Conservation (phyloP, 2,329 filamentous ascomycete genomes). For the Elsinoe fawcettii region DNA sequence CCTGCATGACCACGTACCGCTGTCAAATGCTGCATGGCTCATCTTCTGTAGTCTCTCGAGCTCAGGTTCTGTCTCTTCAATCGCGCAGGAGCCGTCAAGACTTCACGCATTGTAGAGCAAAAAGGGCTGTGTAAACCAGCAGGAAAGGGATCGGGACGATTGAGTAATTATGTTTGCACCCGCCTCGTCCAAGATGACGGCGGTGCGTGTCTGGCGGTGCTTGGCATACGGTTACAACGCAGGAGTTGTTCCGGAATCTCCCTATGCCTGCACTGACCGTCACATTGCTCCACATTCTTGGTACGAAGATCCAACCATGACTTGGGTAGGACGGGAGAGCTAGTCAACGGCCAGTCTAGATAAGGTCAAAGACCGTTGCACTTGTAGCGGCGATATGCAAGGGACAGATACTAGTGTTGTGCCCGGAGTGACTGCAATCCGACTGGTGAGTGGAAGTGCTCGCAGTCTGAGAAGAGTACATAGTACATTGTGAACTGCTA, state of each 20-base stretch:
- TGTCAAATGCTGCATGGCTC: slow-evolving; percentile 14
- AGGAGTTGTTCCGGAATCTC: slow-evolving; percentile 1
- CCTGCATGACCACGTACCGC: neutral
- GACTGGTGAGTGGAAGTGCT: neutral
- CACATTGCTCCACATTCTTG: neutral
- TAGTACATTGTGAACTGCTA: neutral
- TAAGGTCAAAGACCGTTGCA: neutral
- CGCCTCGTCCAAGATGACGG: neutral
- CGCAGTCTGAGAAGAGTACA: neutral
- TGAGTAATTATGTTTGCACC: neutral
- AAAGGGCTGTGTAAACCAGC: neutral
- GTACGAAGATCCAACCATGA: slow-evolving; percentile 3
- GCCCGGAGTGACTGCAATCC: neutral
- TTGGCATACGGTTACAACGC: neutral
- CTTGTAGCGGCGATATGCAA: neutral
- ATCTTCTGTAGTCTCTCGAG: slow-evolving; percentile 5
- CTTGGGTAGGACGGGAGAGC: neutral
- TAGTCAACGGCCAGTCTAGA: neutral
- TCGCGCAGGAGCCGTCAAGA: slow-evolving; percentile 2
- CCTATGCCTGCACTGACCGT: slow-evolving; percentile 10
- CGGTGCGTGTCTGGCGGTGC: neutral
- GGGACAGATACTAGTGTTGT: neutral
- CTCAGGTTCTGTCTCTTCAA: slow-evolving; percentile 5
- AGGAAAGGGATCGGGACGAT: neutral
- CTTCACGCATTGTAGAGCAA: slow-evolving; percentile 11